These are phyloP conservation scores for Cyclospora cayetanensis DNA, from an alignment of 169 alveolate species.

Conservation along the genomic window DNA sequence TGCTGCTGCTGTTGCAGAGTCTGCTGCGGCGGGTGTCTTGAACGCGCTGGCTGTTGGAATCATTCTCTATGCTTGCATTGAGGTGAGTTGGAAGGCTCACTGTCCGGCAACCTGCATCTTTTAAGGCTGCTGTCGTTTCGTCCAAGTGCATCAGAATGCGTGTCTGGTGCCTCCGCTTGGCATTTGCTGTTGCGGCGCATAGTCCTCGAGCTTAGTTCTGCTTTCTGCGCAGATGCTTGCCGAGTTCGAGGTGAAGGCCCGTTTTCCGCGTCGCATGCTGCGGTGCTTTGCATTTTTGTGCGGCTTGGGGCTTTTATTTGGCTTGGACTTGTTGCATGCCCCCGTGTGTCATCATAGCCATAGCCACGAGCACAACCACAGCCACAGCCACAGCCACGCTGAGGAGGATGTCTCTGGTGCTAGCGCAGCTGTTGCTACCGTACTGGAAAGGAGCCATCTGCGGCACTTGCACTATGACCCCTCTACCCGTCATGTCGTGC, in stretches of 20 bases:
- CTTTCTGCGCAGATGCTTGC: slow-evolving; percentile 18
- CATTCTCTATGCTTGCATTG: slow-evolving; percentile 41
- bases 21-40: slow-evolving; percentile 44
- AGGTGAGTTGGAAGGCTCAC: slow-evolving; percentile 53
- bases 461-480: too few species aligned
- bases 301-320: slow-evolving; percentile 39
- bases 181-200: too few species aligned
- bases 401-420: background rate
- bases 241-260: slow-evolving; percentile 22
- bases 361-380: background rate
- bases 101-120: too few species aligned
- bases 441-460: too few species aligned
- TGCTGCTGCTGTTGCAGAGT: slow-evolving; percentile 17
- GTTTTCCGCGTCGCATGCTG: slow-evolving; percentile 27
- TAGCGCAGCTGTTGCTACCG: background rate
- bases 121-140: too few species aligned
- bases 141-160: too few species aligned
- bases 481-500: too few species aligned
- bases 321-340: slow-evolving; percentile 37
- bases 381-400: background rate
- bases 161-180: too few species aligned
- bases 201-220: background rate
- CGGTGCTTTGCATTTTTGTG: slow-evolving; percentile 1
- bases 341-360: slow-evolving; percentile 26
- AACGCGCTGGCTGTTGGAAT: slow-evolving; percentile 68